Conservation (phyloP, 1,139 yeast species). For the Candida tropicalis region DNA sequence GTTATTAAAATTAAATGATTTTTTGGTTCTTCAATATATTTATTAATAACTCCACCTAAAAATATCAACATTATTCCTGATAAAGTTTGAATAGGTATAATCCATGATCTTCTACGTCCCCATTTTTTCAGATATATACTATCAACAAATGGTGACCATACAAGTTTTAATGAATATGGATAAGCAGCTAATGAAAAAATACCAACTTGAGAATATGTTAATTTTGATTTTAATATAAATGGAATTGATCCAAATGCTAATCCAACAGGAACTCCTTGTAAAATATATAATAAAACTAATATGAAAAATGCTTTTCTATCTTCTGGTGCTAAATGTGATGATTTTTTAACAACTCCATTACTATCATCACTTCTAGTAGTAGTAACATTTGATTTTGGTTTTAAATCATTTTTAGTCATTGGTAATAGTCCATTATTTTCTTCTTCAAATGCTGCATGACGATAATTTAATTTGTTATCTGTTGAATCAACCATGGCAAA, state of each 20-base stretch:
- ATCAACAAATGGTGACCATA: constrained; percentile 97
- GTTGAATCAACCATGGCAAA: constrained; percentile 13
- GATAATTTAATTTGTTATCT: constrained; percentile 21
- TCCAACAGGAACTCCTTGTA: constrained; percentile 97
- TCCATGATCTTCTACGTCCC: constrained; percentile 94
- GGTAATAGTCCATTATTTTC: constrained; percentile 44
- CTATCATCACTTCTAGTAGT: constrained; percentile 4
- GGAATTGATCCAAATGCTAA: constrained; percentile 96
- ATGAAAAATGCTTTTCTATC: constrained; percentile 76
- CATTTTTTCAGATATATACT: constrained; percentile 67
- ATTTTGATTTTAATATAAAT: constrained; percentile 75
- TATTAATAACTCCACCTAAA: constrained; percentile 63
- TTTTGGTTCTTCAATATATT: constrained; percentile 57
- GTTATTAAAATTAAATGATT: constrained; percentile 59
- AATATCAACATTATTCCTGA: constrained; percentile 69
- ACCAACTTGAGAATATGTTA: constrained; percentile 90
- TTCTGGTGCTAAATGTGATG: constrained; percentile 29
- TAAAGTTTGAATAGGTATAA: constrained; percentile 82
- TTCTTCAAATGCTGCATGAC: constrained; percentile 29
- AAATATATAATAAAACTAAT: constrained; percentile 69
- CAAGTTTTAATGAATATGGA: constrained; percentile 86
- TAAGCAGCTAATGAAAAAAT: constrained; percentile 89
- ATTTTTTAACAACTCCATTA: background rate
- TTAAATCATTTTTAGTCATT: constrained; percentile 26
- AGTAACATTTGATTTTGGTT: constrained; percentile 13